Conservation (phyloP, 2,329 filamentous ascomycete genomes). For the Nannizzia gypsea region DNA sequence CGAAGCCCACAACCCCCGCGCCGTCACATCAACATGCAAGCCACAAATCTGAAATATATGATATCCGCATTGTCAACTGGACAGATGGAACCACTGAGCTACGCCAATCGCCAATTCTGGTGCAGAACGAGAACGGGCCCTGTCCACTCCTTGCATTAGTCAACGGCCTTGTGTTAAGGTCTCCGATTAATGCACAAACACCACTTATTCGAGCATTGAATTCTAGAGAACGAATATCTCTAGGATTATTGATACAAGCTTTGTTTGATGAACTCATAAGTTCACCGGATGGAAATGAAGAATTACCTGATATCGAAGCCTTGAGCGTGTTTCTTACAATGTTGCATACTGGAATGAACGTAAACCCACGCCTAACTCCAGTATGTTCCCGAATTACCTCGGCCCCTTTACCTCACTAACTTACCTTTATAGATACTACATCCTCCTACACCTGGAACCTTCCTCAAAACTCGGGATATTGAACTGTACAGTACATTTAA, state of each 20-base stretch:
- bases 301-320: slow-evolving; percentile 75
- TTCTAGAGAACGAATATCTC: slow-evolving; percentile 73
- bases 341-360: slow-evolving; percentile 93
- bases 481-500: slow-evolving; percentile 81
- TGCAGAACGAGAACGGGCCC: slow-evolving; percentile 89
- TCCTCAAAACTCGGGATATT: slow-evolving; percentile 81
- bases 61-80: slow-evolving; percentile 87
- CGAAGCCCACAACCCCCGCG: neutral
- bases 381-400: slow-evolving; percentile 18
- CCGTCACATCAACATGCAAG: neutral
- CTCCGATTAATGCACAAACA: slow-evolving; percentile 53
- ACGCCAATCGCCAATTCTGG: slow-evolving; percentile 70
- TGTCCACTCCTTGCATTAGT: slow-evolving; percentile 88
- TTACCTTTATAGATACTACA: slow-evolving; percentile 32
- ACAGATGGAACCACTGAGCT: slow-evolving; percentile 53
- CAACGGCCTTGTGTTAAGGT: slow-evolving; percentile 79
- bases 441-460: slow-evolving; percentile 50
- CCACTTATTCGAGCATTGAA: slow-evolving; percentile 66
- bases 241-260: slow-evolving; percentile 74
- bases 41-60: slow-evolving; percentile 59
- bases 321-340: slow-evolving; percentile 79
- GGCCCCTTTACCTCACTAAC: slow-evolving; percentile 2
- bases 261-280: slow-evolving; percentile 91
- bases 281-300: slow-evolving; percentile 52
- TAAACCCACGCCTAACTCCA: slow-evolving; percentile 79